These are phyloP conservation scores for Quercus lobata DNA, from an alignment of 331 rosid genomes.

Conservation along the genomic window DNA sequence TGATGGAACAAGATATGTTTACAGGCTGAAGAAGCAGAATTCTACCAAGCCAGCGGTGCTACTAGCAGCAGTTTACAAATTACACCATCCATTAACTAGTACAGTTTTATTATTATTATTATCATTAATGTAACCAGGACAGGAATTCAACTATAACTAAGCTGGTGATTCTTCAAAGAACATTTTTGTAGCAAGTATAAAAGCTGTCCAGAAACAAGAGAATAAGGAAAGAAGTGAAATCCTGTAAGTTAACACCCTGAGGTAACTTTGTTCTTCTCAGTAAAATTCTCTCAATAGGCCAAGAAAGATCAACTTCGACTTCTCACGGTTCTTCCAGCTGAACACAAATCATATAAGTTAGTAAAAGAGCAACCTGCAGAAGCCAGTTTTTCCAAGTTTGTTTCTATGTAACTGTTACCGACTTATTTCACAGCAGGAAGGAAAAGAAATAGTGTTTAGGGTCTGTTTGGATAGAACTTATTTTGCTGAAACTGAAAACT, in stretches of 20 bases:
- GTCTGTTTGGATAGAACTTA: too few relatives aligned
- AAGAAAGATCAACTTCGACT: slow-evolving; percentile 8
- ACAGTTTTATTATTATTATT: too few relatives aligned
- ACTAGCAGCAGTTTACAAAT: too few relatives aligned
- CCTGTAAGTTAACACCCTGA: too few relatives aligned
- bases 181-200: neutral
- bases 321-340: slow-evolving; percentile 40
- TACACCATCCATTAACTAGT: too few relatives aligned
- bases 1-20: too few relatives aligned
- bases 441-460: too few relatives aligned
- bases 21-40: too few relatives aligned
- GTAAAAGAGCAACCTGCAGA: neutral
- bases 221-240: neutral
- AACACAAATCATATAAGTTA: neutral
- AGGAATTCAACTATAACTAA: neutral
- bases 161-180: neutral
- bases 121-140: neutral
- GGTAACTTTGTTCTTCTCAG: neutral
- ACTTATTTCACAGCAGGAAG: too few relatives aligned
- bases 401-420: neutral
- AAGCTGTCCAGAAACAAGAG: neutral
- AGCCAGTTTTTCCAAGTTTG: neutral
- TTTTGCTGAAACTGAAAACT: too few relatives aligned
- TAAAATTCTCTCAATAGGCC: neutral
- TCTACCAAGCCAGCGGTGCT: too few relatives aligned